Evolutionary conservation across 169 alveolate genomes (phyloP), one percentile per base, ranked within the genome.

Genomic region (Eimeria necatrix): DNA sequence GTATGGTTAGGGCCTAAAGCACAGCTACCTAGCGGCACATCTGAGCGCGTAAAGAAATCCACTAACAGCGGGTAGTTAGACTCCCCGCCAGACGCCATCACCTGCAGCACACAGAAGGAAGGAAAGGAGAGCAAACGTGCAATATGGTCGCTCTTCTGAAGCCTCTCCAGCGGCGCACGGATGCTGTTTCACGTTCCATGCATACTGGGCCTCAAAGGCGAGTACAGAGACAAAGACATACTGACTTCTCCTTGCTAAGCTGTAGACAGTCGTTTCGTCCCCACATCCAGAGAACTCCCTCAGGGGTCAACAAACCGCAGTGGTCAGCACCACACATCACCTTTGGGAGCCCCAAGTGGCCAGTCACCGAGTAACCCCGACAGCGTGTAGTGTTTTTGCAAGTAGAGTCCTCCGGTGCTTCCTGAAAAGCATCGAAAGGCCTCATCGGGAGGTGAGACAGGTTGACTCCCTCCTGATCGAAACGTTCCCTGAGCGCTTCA

Each of bases 281-380:
- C 92, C 92, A 85, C 76, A 85, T 12, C 92, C 92, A 85, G 9
- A 85, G 80, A 51, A 46, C 76, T 2, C 92, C 92, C n/a, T 85
- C 81, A 41, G 80, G 80, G 18, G 92, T 85, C 24, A 85, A 32
- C 56, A 85, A 24, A 51, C 92, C 92, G 49, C 92, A 85, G 92
- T 85, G 92, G 41, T 41, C 56, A 0, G 60, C 70, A 24, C 81
- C 92, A 20, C 81, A 85, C 48, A 85, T 18, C 78, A 85, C 92
- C 70, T 20, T 32, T 12, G 92, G 92, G 24, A 85, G 24, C 32
- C 46, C 22, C 59, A 22, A 14, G 61, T n/a, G 60, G 32, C 16
- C 49, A 4, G 26, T 20, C 48, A 60, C 24, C 22, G 80, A 20
- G 32, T 2, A 4, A 22, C 9, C n/a, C 4, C 64, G 81, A 16